Evolutionary conservation across 306 rosid species (phyloP), one percentile per base, ranked within the genome.

Genomic region (Biancaea sappan): DNA sequence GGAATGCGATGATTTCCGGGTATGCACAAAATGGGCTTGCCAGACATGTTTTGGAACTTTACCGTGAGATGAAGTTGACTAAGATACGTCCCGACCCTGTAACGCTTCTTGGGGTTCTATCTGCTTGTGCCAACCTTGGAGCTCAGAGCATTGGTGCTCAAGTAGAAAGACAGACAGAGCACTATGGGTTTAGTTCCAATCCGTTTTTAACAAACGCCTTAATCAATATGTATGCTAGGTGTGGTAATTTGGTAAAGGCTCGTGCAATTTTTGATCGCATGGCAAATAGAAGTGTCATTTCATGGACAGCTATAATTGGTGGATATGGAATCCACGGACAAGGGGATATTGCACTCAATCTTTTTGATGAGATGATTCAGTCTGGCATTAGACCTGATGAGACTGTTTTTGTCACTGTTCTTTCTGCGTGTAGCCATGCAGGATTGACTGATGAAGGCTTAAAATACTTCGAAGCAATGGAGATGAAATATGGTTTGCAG

Each of bases 1-100:
- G 98, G 97, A 94, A 94, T 46, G 96, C 98, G 0, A 88, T 94
- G 94, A 84, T 94, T 72, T 89, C 94, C 25, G 97, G 98, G 71
- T 94, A 86, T 2, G 87, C 97, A 5, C 97, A 91, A 18, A 89
- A 88, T 4, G 98, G 97, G 14, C 80, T 81, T 53, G 94, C 92
- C 26, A 34, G 84, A 22, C 75, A 73, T 19, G 98, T 89, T 73
- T 84, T 94, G 85, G 89, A 85, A 70, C 82, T 94, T 32, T 91
- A 81, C 53, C 16, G 47, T 46, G 72, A 71, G 52, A 78, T 85
- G 84, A 78, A 81, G 80, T 53, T 54, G 74, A 59, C 37, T 32
- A 64, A 66, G 76, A 50, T 85, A 48, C 67, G 70, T 16, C 84
- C 82, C 1, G 88, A 85, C 40, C 75, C 85, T 5, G 88, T 85